These are phyloP conservation scores for Pholiota microspora DNA, from an alignment of 768 basidiomycete genomes.

Conservation along the genomic window DNA sequence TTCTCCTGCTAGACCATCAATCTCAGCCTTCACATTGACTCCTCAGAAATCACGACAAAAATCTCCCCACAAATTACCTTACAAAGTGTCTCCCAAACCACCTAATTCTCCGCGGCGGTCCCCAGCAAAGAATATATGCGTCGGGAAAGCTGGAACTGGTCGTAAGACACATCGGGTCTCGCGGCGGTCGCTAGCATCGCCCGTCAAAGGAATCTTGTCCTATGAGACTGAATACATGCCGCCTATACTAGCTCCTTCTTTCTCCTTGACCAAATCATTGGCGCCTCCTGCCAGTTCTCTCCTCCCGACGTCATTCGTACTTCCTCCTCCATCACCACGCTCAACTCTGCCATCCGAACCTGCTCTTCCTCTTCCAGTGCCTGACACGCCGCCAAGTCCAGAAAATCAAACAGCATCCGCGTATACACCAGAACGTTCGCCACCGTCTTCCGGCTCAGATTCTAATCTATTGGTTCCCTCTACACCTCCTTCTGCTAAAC, in stretches of 20 bases:
- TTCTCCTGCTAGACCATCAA: constrained; percentile 16
- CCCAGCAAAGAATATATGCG: constrained; percentile 30
- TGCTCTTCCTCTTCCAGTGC: constrained; percentile 28
- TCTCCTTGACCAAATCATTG: constrained; percentile 29
- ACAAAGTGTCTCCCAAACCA: constrained; percentile 30
- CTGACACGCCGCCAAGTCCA: constrained; percentile 1
- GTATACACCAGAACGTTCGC: constrained; percentile 11
- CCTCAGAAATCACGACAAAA: constrained; percentile 31
- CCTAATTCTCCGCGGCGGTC: constrained; percentile 18
- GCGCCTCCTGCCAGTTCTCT: constrained; percentile 37
- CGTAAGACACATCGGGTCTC: constrained; percentile 47
- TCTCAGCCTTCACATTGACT: constrained; percentile 15
- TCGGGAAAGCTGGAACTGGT: constrained; percentile 42
- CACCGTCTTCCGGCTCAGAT: constrained; percentile 10
- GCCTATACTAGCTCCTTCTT: constrained; percentile 29
- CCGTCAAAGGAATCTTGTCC: constrained; percentile 32
- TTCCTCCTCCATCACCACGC: constrained; percentile 76
- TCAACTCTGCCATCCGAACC: constrained; percentile 58
- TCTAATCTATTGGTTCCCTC: constrained; percentile 20
- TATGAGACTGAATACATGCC: constrained; percentile 42
- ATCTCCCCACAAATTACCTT: constrained; percentile 32
- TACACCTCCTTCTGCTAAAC: constrained; percentile 33
- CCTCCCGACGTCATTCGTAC: constrained; percentile 68
- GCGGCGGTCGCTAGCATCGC: constrained; percentile 40
- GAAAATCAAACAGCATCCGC: constrained; percentile 9